These are phyloP conservation scores for Aspergillus pseudoviridinutans DNA, from an alignment of 2,329 filamentous ascomycete genomes.

Conservation along the genomic window DNA sequence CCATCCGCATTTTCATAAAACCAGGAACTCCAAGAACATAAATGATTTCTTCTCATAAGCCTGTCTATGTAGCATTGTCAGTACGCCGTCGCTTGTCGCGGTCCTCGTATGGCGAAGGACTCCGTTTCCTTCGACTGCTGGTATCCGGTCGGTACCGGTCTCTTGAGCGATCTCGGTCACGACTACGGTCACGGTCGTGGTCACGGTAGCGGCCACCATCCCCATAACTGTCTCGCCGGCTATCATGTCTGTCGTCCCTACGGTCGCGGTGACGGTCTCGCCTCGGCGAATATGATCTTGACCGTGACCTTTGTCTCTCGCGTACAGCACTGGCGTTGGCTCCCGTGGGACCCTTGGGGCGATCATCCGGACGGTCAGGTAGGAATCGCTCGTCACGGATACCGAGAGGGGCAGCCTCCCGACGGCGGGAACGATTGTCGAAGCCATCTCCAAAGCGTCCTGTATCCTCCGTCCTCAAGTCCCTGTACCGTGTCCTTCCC, in stretches of 20 bases:
- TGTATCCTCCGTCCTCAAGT: slow-evolving; percentile 86
- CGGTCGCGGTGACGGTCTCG: slow-evolving; percentile 40
- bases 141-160: slow-evolving; percentile 47
- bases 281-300: slow-evolving; percentile 52
- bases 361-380: slow-evolving; percentile 39
- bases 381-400: slow-evolving; percentile 46
- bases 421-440: slow-evolving; percentile 22
- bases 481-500: slow-evolving; percentile 83
- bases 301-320: slow-evolving; percentile 33
- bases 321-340: slow-evolving; percentile 45
- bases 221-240: too few species aligned
- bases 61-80: slow-evolving; percentile 22
- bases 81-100: slow-evolving; percentile 41
- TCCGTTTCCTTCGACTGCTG: slow-evolving; percentile 36
- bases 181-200: slow-evolving; percentile 32
- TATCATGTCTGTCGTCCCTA: slow-evolving; percentile 24
- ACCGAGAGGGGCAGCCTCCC: slow-evolving; percentile 33
- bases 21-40: slow-evolving; percentile 18
- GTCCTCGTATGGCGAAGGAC: slow-evolving; percentile 40
- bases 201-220: slow-evolving; percentile 47
- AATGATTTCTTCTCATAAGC: slow-evolving; percentile 1
- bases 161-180: slow-evolving; percentile 37
- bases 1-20: slow-evolving; percentile 15
- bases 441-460: slow-evolving; percentile 65
- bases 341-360: slow-evolving; percentile 38